These are phyloP conservation scores for Tremella yokohamensis DNA, from an alignment of 768 basidiomycete species.

Conservation along the genomic window DNA sequence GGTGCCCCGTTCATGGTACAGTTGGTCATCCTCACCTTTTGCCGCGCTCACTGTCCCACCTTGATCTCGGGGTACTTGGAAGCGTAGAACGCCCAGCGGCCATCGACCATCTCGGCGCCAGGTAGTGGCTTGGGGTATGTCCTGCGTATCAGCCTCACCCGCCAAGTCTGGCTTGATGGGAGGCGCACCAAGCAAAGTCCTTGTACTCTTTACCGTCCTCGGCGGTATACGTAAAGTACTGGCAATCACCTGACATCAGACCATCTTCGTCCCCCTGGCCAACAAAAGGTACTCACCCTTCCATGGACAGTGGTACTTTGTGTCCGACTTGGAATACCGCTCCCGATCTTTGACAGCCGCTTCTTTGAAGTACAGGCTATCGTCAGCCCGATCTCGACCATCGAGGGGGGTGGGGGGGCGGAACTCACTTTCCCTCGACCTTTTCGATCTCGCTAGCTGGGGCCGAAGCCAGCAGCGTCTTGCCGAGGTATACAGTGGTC, in stretches of 20 bases:
- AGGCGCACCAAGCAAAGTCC: slow-evolving; percentile 45
- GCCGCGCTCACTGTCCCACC: too few species aligned
- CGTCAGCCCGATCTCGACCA: slow-evolving; percentile 7
- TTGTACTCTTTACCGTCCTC: slow-evolving; percentile 43
- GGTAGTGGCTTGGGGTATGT: slow-evolving; percentile 44
- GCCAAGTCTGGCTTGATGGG: background rate
- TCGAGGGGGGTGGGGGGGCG: background rate
- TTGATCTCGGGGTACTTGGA: background rate
- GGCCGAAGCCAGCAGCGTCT: slow-evolving; percentile 37
- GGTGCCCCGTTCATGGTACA: too few species aligned
- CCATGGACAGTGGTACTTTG: slow-evolving; percentile 44
- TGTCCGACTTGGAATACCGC: slow-evolving; percentile 32
- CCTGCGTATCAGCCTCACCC: slow-evolving; percentile 19
- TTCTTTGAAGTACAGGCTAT: slow-evolving; percentile 48
- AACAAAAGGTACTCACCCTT: slow-evolving; percentile 35
- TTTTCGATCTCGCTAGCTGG: slow-evolving; percentile 39
- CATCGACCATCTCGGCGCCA: slow-evolving; percentile 41
- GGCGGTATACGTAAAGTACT: slow-evolving; percentile 44
- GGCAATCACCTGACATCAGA: slow-evolving; percentile 30
- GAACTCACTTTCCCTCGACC: slow-evolving; percentile 39
- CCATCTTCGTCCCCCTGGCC: background rate
- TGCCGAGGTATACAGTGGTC: slow-evolving; percentile 39
- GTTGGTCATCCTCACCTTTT: too few species aligned
- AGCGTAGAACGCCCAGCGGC: slow-evolving; percentile 46
- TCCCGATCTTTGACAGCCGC: slow-evolving; percentile 38